Conservation (phyloP, 2,329 filamentous ascomycete genomes). For the Epichloe baconii region DNA sequence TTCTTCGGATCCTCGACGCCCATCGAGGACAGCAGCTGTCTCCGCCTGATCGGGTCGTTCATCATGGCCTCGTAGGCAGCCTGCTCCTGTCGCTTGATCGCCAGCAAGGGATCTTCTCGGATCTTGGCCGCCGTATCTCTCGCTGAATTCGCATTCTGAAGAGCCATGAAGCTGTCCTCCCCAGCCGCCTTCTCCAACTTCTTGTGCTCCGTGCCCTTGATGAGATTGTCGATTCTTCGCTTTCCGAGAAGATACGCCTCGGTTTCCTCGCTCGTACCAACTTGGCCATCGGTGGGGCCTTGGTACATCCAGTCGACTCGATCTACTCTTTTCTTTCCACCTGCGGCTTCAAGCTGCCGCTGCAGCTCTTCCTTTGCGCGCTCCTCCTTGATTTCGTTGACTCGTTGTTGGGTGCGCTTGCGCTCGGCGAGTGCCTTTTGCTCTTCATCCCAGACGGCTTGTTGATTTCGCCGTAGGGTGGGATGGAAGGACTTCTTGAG, state of each 20-base stretch:
- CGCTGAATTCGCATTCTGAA: constrained; percentile 57
- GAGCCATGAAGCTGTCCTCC: constrained; percentile 44
- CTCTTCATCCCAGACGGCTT: constrained; percentile 81
- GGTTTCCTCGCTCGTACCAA: constrained; percentile 74
- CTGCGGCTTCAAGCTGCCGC: constrained; percentile 75
- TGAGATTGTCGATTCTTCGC: constrained; percentile 68
- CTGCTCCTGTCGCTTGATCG: constrained; percentile 88
- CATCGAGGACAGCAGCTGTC: constrained; percentile 53
- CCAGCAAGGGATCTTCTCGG: constrained; percentile 77
- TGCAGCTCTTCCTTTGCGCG: constrained; percentile 85
- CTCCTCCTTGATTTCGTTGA: constrained; percentile 90
- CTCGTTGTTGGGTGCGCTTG: constrained; percentile 81
- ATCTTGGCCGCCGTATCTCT: constrained; percentile 79
- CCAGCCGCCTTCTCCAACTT: constrained; percentile 64
- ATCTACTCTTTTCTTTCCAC: constrained; percentile 65
- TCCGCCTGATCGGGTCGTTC: constrained; percentile 57
- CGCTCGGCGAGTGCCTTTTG: constrained; percentile 87
- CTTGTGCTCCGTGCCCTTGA: constrained; percentile 70
- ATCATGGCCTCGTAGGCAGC: constrained; percentile 68
- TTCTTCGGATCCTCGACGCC: constrained; percentile 39
- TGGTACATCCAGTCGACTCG: constrained; percentile 98
- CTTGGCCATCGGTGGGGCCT: constrained; percentile 65
- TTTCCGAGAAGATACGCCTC: constrained; percentile 91
- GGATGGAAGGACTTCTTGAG: constrained; percentile 95
- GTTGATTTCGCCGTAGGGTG: constrained; percentile 78